Conservation (phyloP, 2,329 filamentous ascomycete species). For the Albophoma yamanashiensis region DNA sequence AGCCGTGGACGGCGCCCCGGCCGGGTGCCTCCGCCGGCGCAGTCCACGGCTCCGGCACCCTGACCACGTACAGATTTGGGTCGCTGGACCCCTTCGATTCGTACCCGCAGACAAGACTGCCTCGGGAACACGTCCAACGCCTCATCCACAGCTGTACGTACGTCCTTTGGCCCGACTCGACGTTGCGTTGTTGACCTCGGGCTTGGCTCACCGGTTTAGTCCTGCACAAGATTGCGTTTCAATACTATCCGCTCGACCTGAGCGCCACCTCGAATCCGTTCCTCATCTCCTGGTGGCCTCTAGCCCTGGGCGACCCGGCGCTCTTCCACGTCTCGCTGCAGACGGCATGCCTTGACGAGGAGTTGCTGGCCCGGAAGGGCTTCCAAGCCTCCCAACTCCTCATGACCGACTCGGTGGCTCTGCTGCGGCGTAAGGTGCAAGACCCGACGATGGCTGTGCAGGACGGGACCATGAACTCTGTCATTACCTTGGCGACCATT, state of each 20-base stretch:
- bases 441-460: slow-evolving; percentile 34
- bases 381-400: slow-evolving; percentile 43
- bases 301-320: slow-evolving; percentile 42
- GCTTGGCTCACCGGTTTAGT: slow-evolving; percentile 22
- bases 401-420: slow-evolving; percentile 44
- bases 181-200: not conserved
- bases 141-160: slow-evolving; percentile 45
- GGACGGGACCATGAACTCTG: slow-evolving; percentile 45
- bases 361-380: slow-evolving; percentile 37
- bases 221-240: slow-evolving; percentile 45
- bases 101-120: slow-evolving; percentile 41
- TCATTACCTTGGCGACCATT: slow-evolving; percentile 46
- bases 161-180: not conserved
- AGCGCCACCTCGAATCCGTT: slow-evolving; percentile 44
- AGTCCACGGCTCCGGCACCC: too few relatives aligned
- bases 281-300: slow-evolving; percentile 48
- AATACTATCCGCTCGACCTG: slow-evolving; percentile 48
- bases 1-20: slow-evolving; percentile 28
- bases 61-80: slow-evolving; percentile 16
- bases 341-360: slow-evolving; percentile 46
- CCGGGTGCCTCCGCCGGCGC: too few relatives aligned
- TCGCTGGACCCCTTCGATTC: slow-evolving; percentile 44
- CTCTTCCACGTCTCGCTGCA: slow-evolving; percentile 49
- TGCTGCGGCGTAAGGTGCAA: slow-evolving; percentile 39
- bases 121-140: slow-evolving; percentile 37